A percentile compares a stretch with the other conserved stretches of the same genome.
Evolutionary conservation across 495 filamentous ascomycete genomes (phyloP).

Genomic region (Podospora australis): DNA sequence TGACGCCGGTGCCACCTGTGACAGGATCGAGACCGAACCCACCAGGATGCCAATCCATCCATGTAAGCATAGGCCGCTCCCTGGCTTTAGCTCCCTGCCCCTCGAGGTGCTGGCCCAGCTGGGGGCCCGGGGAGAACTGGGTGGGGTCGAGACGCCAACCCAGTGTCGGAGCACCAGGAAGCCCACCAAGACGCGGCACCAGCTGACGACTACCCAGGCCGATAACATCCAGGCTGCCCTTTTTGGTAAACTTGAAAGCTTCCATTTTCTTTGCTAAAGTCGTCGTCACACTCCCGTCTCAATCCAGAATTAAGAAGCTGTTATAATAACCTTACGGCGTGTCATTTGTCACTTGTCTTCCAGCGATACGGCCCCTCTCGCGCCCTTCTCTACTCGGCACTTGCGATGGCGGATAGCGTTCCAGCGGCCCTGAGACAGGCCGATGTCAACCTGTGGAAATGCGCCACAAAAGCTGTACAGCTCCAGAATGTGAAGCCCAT

Average conservation of each 20-base stretch:
- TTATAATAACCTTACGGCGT: not conserved
- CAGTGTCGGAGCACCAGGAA: too few species aligned
- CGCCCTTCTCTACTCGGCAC: not conserved
- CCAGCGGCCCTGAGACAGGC: conserved; percentile 68
- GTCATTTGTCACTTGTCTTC: too few species aligned
- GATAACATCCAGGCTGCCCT: too few species aligned
- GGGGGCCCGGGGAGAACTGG: not conserved
- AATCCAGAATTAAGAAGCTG: not conserved
- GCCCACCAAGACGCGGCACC: too few species aligned
- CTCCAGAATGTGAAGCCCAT: conserved; percentile 78
- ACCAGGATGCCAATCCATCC: conserved; percentile 19
- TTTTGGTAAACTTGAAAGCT: too few species aligned
- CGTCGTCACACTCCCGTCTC: not conserved
- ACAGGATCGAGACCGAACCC: conserved; percentile 13
- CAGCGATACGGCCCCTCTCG: not conserved
- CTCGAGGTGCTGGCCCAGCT: too few species aligned
- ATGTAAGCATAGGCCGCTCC: conserved; percentile 6
- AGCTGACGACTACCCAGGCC: not conserved
- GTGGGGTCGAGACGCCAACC: not conserved
- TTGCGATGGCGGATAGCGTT: conserved; percentile 62
- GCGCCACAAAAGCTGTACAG: conserved; percentile 74
- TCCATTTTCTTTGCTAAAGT: too few species aligned
- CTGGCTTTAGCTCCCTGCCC: conserved; percentile 21
- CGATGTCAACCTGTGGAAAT: conserved; percentile 64
- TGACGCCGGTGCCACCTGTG: conserved; percentile 16